Evolutionary conservation across 2,329 filamentous ascomycete genomes (phyloP).

Genomic region (Diaporthe capsici): DNA sequence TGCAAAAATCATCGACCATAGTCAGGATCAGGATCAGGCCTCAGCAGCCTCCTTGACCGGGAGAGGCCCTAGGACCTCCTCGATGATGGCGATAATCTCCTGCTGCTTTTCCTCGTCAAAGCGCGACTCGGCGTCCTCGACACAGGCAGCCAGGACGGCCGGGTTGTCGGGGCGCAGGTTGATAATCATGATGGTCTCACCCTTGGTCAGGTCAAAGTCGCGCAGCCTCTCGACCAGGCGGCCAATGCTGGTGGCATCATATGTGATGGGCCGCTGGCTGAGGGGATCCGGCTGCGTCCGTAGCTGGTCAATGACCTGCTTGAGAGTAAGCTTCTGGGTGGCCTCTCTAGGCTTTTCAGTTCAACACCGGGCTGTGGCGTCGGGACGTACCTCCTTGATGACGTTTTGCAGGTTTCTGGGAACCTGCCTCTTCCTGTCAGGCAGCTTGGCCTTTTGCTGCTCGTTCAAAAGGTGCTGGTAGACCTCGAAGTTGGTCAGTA

Average conservation of each 20-base stretch:
- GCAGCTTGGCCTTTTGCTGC: conserved; percentile 65
- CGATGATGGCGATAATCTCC: conserved; percentile 69
- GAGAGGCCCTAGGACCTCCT: conserved; percentile 70
- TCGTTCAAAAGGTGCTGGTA: conserved; percentile 74
- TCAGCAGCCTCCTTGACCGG: conserved; percentile 41
- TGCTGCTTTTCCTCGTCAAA: conserved; percentile 72
- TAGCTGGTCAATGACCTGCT: conserved; percentile 73
- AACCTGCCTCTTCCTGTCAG: conserved; percentile 50
- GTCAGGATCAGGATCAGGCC: conserved; percentile 33
- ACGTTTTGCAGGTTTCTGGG: conserved; percentile 73
- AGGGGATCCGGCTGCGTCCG: conserved; percentile 68
- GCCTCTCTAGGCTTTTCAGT: conserved; percentile 4
- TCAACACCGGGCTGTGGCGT: not conserved
- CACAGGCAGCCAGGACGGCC: conserved; percentile 71
- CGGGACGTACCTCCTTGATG: conserved; percentile 71
- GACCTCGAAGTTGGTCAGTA: conserved; percentile 82
- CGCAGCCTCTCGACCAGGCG: conserved; percentile 69
- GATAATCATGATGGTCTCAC: conserved; percentile 77
- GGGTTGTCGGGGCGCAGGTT: conserved; percentile 73
- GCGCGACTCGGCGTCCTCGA: conserved; percentile 75
- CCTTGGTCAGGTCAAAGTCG: conserved; percentile 74
- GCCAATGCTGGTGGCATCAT: conserved; percentile 65
- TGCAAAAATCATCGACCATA: not conserved
- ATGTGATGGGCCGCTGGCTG: conserved; percentile 67
- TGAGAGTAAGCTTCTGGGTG: conserved; percentile 30